Evolutionary conservation across 176 grass and related monocot species (phyloP).

Genomic region (Aegilops longissima): DNA sequence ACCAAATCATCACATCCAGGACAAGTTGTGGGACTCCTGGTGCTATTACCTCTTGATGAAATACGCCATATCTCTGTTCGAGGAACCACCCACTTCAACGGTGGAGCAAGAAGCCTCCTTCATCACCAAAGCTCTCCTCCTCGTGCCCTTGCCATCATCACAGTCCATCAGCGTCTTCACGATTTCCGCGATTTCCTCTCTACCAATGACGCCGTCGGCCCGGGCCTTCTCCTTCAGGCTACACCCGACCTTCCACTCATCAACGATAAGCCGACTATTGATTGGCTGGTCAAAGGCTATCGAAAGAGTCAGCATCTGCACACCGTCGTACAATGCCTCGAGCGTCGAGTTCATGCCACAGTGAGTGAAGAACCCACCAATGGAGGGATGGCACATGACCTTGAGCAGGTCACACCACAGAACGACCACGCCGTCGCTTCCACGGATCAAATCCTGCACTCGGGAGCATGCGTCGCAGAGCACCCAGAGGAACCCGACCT

Average conservation of each 20-base stretch:
- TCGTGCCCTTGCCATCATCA: conserved; percentile 23
- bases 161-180: conserved; percentile 39
- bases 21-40: too few relatives aligned
- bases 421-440: conserved; percentile 30
- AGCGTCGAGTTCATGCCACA: conserved; percentile 60
- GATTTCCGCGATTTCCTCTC: conserved; percentile 9
- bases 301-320: conserved; percentile 34
- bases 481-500: conserved; percentile 41
- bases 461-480: not conserved
- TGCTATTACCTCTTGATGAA: not conserved
- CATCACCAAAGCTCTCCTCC: conserved; percentile 29
- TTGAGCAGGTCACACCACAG: conserved; percentile 49
- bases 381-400: conserved; percentile 36
- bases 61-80: conserved; percentile 8
- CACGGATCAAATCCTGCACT: not conserved
- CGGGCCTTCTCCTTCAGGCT: conserved; percentile 25
- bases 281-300: conserved; percentile 3
- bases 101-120: not conserved
- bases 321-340: conserved; percentile 27
- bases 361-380: conserved; percentile 48
- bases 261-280: not conserved
- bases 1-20: too few relatives aligned
- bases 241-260: conserved; percentile 20
- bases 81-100: conserved; percentile 19
- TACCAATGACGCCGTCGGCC: conserved; percentile 7